Evolutionary conservation across 2,329 filamentous ascomycete species (phyloP).

Genomic region (Acarospora socialis): DNA sequence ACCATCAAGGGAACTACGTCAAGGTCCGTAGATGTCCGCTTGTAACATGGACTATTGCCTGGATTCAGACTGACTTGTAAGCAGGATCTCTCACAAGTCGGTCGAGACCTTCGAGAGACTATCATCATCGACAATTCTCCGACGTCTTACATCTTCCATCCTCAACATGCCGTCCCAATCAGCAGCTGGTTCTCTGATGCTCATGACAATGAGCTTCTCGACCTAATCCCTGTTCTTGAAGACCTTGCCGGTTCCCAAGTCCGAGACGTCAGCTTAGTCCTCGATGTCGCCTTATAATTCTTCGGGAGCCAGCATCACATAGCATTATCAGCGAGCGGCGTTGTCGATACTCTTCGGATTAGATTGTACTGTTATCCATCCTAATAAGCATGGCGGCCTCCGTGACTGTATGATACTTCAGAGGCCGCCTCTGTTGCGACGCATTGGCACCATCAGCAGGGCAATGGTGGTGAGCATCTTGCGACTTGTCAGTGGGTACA

Average conservation of each 20-base stretch:
- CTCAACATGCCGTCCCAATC: conserved; percentile 95
- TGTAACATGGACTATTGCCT: background rate
- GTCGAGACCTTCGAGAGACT: conserved; percentile 86
- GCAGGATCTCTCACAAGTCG: conserved; percentile 81
- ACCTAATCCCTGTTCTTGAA: conserved; percentile 95
- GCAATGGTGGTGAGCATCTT: background rate
- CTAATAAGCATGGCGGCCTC: conserved; percentile 1
- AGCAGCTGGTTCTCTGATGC: conserved; percentile 99
- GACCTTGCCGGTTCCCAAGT: conserved; percentile 82
- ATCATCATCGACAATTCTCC: conserved; percentile 99
- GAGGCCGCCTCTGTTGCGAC: background rate
- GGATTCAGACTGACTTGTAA: conserved; percentile 3
- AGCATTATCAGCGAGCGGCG: conserved; percentile 1
- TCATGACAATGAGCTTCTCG: conserved; percentile 95
- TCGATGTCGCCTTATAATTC: conserved; percentile 70
- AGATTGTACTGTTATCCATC: background rate
- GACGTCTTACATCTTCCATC: conserved; percentile 98
- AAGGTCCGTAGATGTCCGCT: conserved; percentile 47
- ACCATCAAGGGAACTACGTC: conserved; percentile 98
- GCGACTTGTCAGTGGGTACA: conserved; percentile 1
- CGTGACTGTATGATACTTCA: background rate
- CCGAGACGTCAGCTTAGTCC: conserved; percentile 88
- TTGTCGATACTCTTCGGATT: background rate
- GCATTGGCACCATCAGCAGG: background rate
- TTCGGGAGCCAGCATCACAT: too few relatives aligned